phyloP scores from a whole-genome alignment of 1,284 basidiomycete genomes.

The Pascua guehoae region DNA sequence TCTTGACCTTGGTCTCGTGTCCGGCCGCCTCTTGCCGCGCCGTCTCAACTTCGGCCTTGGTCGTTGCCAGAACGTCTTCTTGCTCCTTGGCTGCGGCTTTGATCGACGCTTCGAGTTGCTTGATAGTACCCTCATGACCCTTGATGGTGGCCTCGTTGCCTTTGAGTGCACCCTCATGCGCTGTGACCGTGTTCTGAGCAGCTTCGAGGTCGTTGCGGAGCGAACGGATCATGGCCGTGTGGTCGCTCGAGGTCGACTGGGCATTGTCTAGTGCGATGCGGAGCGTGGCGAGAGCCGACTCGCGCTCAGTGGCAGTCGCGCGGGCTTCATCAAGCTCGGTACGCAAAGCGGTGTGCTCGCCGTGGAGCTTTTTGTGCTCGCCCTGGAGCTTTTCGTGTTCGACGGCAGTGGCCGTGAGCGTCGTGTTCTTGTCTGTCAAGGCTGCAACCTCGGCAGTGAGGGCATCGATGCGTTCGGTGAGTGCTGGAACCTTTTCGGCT shows the following conservation, averaged over 20 bases:
- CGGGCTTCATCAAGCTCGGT: slow-evolving; percentile 9
- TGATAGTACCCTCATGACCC: neutral
- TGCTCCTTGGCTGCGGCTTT: neutral
- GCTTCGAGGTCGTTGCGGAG: slow-evolving; percentile 3
- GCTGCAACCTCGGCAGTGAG: slow-evolving; percentile 6
- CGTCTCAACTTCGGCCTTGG: slow-evolving; percentile 2
- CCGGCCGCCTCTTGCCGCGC: neutral
- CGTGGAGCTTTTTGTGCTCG: slow-evolving; percentile 9
- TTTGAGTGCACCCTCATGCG: neutral
- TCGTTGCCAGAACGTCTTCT: neutral
- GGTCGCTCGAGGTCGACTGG: neutral
- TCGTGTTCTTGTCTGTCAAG: slow-evolving; percentile 6
- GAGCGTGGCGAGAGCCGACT: slow-evolving; percentile 9
- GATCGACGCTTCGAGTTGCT: slow-evolving; percentile 5
- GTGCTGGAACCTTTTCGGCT: slow-evolving; percentile 6
- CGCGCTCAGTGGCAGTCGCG: slow-evolving; percentile 3
- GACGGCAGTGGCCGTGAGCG: slow-evolving; percentile 2
- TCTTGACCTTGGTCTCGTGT: neutral
- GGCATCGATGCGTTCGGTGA: neutral
- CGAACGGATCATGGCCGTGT: neutral
- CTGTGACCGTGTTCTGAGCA: slow-evolving; percentile 1
- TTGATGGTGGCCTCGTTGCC: neutral
- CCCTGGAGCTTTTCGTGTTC: slow-evolving; percentile 25
- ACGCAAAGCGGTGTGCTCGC: slow-evolving; percentile 5
- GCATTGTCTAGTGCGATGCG: slow-evolving; percentile 8